These are phyloP conservation scores for Cinchona pubescens DNA, from an alignment of 257 asterid genomes.

Conservation along the genomic window DNA sequence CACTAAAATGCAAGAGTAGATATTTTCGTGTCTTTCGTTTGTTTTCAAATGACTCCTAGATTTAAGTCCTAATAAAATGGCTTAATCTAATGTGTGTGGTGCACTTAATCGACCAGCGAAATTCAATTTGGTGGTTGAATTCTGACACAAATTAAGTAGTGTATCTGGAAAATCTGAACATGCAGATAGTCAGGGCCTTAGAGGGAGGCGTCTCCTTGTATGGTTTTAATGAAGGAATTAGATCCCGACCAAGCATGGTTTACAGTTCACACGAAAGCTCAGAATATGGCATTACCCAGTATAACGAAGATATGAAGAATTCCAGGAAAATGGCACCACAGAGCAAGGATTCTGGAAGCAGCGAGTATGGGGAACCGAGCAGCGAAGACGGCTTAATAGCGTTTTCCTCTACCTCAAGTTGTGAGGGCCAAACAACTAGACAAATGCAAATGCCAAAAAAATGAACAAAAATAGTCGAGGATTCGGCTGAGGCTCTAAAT, in stretches of 20 bases:
- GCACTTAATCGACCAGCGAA: too few relatives aligned
- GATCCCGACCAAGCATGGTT: conserved; percentile 65
- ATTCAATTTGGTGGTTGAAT: too few relatives aligned
- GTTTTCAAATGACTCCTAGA: too few relatives aligned
- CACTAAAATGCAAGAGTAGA: too few relatives aligned
- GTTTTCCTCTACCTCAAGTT: conserved; percentile 78
- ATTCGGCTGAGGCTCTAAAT: conserved; percentile 10
- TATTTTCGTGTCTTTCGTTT: too few relatives aligned
- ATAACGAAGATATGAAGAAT: conserved; percentile 75
- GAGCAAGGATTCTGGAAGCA: conserved; percentile 62
- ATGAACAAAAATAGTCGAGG: conserved; percentile 38
- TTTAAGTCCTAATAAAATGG: too few relatives aligned
- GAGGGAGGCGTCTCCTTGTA: conserved; percentile 81
- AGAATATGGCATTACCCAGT: conserved; percentile 65
- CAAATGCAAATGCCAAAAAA: conserved; percentile 62
- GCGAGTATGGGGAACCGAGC: conserved; percentile 64
- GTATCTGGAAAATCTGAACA: conserved; percentile 22
- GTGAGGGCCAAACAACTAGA: conserved; percentile 66
- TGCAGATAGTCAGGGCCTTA: conserved; percentile 89
- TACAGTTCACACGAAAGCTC: conserved; percentile 81
- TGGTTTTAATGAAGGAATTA: conserved; percentile 65
- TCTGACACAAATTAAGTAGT: too few relatives aligned
- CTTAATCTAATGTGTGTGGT: neutral
- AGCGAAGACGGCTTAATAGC: conserved; percentile 80
- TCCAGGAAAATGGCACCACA: conserved; percentile 64